A percentile compares a stretch with the other conserved stretches of the same genome.
Evolutionary conservation across 2,329 filamentous ascomycete species (phyloP).

Genomic region (Hymenoscyphus occultus): DNA sequence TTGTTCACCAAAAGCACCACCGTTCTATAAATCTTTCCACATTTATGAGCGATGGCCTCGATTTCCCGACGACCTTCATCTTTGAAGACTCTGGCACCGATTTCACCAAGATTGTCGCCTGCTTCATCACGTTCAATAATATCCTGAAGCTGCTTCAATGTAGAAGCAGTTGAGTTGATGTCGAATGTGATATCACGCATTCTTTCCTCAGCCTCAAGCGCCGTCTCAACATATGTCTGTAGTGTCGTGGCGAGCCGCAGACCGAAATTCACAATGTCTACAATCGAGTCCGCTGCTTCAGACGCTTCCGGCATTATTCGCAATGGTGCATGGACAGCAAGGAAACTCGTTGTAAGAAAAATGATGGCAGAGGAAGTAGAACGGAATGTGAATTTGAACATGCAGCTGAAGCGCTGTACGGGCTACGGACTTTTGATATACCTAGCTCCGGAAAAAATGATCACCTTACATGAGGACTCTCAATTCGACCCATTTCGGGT

Average conservation of each 20-base stretch:
- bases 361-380: not conserved
- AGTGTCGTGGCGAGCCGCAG: constrained; percentile 3
- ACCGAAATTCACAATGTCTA: not conserved
- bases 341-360: not conserved
- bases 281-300: not conserved
- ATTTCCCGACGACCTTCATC: not conserved
- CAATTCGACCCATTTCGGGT: no score
- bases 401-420: not conserved
- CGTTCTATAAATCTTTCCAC: not conserved
- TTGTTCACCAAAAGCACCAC: not conserved
- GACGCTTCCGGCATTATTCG: not conserved
- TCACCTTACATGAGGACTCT: not conserved
- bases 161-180: constrained; percentile 1
- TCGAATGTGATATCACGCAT: constrained; percentile 4
- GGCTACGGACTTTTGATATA: not conserved
- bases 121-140: not conserved
- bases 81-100: not conserved
- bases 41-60: not conserved
- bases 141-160: not conserved
- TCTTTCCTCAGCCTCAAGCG: constrained; percentile 1
- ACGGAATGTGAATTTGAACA: not conserved
- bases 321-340: not conserved
- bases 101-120: not conserved
- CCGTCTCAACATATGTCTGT: not conserved
- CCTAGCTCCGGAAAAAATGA: not conserved